Conservation (phyloP, 139 green algal species). For the Klebsormidium nitens region DNA sequence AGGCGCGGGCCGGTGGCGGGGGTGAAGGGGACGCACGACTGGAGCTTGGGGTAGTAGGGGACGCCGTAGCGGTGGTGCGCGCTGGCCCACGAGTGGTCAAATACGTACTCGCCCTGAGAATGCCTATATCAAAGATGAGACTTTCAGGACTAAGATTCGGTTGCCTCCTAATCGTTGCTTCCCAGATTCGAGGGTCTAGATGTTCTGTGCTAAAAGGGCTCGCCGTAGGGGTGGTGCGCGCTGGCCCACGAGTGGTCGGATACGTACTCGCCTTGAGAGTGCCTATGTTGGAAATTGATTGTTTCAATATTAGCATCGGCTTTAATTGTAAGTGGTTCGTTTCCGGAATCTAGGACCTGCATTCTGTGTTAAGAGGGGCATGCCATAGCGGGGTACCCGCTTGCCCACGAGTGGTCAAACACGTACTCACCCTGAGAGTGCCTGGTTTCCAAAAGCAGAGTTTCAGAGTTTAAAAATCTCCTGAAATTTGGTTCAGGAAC, state of each 20-base stretch:
- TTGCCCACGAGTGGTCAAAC: constrained; percentile 73
- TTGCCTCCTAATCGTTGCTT: no score
- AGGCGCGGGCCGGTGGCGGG: constrained; percentile 67
- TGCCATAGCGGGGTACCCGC: constrained; percentile 29
- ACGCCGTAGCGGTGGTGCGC: constrained; percentile 28
- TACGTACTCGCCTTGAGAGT: constrained; percentile 79
- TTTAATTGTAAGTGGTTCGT: no score
- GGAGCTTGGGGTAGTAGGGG: constrained; percentile 88
- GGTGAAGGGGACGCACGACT: constrained; percentile 84
- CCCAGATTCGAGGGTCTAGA: no score
- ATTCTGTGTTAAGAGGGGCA: constrained; percentile 81
- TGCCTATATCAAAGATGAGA: no score
- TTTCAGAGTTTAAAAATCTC: no score
- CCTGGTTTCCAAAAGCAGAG: no score
- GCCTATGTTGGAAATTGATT: no score
- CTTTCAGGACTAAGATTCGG: no score
- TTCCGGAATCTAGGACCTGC: no score
- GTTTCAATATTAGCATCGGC: no score
- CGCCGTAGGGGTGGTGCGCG: constrained; percentile 23
- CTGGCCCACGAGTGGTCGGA: constrained; percentile 75
- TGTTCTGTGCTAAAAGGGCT: constrained; percentile 83
- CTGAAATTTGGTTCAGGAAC: no score
- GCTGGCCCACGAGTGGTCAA: constrained; percentile 70
- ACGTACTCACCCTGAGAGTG: constrained; percentile 81
- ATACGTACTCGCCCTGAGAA: constrained; percentile 79